Evolutionary conservation across 2,329 filamentous ascomycete species (phyloP).

Genomic region (Botryotinia convoluta): DNA sequence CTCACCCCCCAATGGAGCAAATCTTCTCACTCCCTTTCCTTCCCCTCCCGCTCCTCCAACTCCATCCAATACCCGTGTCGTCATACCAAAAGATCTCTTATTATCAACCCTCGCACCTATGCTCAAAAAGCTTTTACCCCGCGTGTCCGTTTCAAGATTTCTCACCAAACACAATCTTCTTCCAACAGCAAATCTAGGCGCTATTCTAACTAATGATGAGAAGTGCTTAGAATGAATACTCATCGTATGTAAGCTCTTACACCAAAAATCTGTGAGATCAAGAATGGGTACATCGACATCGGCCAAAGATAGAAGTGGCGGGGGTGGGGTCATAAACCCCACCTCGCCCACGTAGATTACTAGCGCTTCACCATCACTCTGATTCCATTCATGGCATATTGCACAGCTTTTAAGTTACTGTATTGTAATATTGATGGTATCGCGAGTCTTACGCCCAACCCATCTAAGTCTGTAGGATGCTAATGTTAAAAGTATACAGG

Average conservation of each 20-base stretch:
- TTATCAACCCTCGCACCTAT: neutral
- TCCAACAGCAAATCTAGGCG: neutral
- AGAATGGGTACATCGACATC: neutral
- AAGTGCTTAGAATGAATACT: neutral
- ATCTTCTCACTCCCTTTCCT: slow-evolving; percentile 42
- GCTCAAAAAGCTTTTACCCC: neutral
- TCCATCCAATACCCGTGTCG: neutral
- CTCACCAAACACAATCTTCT: neutral
- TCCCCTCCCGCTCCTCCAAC: neutral
- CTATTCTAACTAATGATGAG: neutral
- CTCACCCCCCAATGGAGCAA: slow-evolving; percentile 53
- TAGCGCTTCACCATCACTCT: neutral
- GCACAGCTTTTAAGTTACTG: neutral
- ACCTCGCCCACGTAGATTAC: neutral
- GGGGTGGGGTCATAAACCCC: neutral
- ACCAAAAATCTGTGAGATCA: neutral
- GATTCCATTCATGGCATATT: neutral
- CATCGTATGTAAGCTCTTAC: neutral
- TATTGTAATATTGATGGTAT: neutral
- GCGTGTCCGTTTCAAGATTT: neutral
- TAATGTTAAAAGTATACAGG: neutral
- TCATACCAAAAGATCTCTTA: neutral
- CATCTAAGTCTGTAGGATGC: neutral
- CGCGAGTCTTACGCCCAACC: neutral
- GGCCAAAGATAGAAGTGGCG: neutral